Evolutionary conservation across 2,329 filamentous ascomycete species (phyloP), one percentile per base, ranked within the genome.

Genomic region (Lachnellula cervina): DNA sequence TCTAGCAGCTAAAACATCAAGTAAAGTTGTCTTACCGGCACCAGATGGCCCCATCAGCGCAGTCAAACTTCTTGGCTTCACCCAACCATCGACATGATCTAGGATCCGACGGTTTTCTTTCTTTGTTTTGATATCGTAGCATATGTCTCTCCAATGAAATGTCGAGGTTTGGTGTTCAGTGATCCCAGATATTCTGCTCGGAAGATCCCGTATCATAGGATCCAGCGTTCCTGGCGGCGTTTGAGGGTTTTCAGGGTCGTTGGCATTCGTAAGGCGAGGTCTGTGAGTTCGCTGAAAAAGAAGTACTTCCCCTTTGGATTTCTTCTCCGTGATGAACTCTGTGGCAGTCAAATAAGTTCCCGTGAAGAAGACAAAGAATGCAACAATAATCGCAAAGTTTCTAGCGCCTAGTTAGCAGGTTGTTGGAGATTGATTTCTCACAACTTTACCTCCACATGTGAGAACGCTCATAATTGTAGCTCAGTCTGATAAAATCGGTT

Each of bases 11-110:
- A 96, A 79, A 3, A 90, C 88, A 69, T 95, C 90, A 9, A 95
- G 76, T 4, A 96, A 78, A 0, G 90, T 95, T 0, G 90, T 95
- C 72, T 95, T 95, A 49, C 90, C 90, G 9, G 90, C 90, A 89
- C n/a, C 93, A 69, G 57, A 54, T 19, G 60, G 56, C 21, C 65
- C 81, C 84, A 87, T 88, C 0, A 87, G 75, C 25, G 83, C 85
- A 21, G 84, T 88, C 49, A 87, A 71, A 44, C 83, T 87, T 52
- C 86, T 85, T 19, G 85, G 85, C 69, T 87, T 87, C 56, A 88
- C 83, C 82, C 83, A 88, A 21, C 86, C 86, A 67, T 86, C 81
- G 6, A 88, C 82, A 57, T 86, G 76, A 58, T 87, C 80, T 40
- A 88, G 71, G 35, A 90, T 85, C 9, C 83, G 79, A 42, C 86